Evolutionary conservation across 495 filamentous ascomycete genomes (phyloP).

Genomic region (Aspergillus funiculosus): DNA sequence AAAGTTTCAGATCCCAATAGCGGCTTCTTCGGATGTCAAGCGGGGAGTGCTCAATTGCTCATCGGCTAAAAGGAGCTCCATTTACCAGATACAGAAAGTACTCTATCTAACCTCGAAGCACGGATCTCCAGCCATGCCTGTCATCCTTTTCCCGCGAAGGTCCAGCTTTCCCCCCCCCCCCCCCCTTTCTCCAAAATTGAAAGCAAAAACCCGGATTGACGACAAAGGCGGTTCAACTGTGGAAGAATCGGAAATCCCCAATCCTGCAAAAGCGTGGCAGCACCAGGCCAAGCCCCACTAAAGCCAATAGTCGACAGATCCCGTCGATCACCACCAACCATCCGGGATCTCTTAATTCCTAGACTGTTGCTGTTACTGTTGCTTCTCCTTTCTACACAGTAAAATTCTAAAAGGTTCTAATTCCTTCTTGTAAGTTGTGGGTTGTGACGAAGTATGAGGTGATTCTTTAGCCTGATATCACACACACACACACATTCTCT

Average conservation of each 20-base stretch:
- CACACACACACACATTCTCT: too few species aligned
- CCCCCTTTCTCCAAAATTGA: too few species aligned
- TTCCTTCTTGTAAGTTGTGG: too few species aligned
- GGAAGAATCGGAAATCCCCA: constrained; percentile 11
- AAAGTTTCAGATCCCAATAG: constrained; percentile 13
- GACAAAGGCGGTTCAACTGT: too few species aligned
- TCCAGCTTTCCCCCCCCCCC: neutral
- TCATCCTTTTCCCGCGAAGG: constrained; percentile 8
- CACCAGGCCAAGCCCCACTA: constrained; percentile 36
- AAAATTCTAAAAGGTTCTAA: too few species aligned
- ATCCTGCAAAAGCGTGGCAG: constrained; percentile 28
- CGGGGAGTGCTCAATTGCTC: constrained; percentile 3
- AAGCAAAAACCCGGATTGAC: too few species aligned
- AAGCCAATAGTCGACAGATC: constrained; percentile 47
- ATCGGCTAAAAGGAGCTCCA: constrained; percentile 7
- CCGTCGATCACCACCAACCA: constrained; percentile 39
- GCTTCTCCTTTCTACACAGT: too few species aligned
- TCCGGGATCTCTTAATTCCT: constrained; percentile 30
- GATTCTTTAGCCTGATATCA: too few species aligned
- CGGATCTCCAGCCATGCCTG: constrained; percentile 14
- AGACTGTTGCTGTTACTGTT: constrained; percentile 1
- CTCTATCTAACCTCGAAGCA: neutral
- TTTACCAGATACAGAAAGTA: constrained; percentile 8
- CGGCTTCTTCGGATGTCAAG: neutral
- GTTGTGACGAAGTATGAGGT: too few species aligned